phyloP scores from a whole-genome alignment of 345 rosid genomes.

The Rhodamnia rubescens region DNA sequence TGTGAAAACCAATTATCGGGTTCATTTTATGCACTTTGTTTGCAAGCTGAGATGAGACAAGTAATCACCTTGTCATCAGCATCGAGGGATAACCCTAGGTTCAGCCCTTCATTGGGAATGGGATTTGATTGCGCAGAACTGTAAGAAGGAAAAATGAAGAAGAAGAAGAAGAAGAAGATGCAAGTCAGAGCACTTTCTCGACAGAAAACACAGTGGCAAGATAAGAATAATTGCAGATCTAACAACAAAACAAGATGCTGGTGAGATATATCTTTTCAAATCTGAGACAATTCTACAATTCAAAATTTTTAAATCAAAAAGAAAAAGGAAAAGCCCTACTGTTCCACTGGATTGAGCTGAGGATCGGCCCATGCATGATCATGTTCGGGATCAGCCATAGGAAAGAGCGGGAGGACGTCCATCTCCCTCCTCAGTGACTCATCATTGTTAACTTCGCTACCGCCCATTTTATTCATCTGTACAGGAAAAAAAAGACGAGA shows the following conservation, averaged over 20 bases:
- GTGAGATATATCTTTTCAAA: neutral
- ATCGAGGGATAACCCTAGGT: neutral
- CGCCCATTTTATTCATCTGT: neutral
- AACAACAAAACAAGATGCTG: neutral
- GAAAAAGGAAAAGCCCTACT: neutral
- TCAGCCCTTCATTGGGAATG: neutral
- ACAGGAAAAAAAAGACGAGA: neutral
- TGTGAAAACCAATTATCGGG: neutral
- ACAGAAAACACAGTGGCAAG: neutral
- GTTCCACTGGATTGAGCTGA: neutral
- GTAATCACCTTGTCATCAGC: neutral
- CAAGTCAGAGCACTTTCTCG: neutral
- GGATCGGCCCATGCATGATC: neutral
- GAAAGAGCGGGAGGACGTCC: neutral
- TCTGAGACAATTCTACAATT: neutral
- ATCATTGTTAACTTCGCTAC: neutral
- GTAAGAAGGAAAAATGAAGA: neutral
- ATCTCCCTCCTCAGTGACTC: neutral
- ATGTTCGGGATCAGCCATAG: neutral
- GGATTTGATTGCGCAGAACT: neutral
- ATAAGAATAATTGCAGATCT: neutral
- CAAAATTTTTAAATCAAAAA: neutral
- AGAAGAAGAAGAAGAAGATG: neutral
- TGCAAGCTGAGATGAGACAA: neutral
- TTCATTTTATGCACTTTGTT: neutral